Evolutionary conservation across 2,329 filamentous ascomycete species (phyloP), one percentile per base, ranked within the genome.

Genomic region (Macrophomina pseudophaseolina): DNA sequence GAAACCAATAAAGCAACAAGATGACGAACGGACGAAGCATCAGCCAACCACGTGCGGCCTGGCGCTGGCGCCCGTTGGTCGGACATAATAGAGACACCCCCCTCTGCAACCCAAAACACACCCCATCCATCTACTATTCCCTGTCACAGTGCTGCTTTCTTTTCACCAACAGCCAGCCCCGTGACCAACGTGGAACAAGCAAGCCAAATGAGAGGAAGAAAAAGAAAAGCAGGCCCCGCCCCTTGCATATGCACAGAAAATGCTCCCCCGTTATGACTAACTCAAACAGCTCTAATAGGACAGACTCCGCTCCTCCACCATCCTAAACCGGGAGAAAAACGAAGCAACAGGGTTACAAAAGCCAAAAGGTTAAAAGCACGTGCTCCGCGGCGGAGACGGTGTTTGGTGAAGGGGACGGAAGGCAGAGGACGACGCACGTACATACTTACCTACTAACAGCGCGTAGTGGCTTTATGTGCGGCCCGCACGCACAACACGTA

Each of bases 271-370:
- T 33, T 58, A 33, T 60, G 56, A 60, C 56, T 60, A 60, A 60
- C 56, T 40, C 23, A 60, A 60, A 46, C 56, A 23, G 7, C 40
- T 7, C 40, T 40, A 40, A 60, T 60, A 60, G 56, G 54, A 14
- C 32, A 16, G 32, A 12, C n/a, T 0, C 5, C 2, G 11, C 7
- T 38, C 35, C 35, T 38, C 35, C 11, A 7, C 35, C 35, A 7
- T 38, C 35, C 23, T 23, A 23, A 23, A 33, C 23, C 46, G 46
- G 46, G 30, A 52, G 18, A 12, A 51, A 38, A 7, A 38, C 2
- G 3, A 7, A 8, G 6, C 11, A 8, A 7, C 35, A 7, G 35
- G 7, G 35, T 38, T 12, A 12, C 42, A 44, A 14, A 44, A 44
- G 16, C 11, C 11, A 44, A 44, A 44, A 44, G 35, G 35, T 14